Conservation (phyloP, 176 grass and related monocot genomes). For the Oryza glumipatula region DNA sequence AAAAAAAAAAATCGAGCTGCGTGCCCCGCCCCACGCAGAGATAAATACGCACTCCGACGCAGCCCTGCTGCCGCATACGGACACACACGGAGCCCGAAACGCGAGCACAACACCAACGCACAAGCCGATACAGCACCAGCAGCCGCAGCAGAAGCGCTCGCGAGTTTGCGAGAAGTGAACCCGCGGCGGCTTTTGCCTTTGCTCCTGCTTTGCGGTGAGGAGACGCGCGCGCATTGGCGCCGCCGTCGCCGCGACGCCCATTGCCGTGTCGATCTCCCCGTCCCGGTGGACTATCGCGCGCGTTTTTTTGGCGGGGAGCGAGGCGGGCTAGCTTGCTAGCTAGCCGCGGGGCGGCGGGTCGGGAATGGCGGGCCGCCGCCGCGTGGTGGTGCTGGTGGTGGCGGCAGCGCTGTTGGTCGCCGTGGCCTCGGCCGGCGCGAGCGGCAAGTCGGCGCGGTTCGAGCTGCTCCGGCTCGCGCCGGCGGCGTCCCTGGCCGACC, state of each 20-base stretch:
- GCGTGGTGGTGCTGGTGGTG: not conserved
- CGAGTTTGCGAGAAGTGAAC: not conserved
- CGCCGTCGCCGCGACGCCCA: not conserved
- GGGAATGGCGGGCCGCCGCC: constrained; percentile 40
- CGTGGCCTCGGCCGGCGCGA: not conserved
- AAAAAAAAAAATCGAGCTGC: not conserved
- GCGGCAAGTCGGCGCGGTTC: constrained; percentile 34
- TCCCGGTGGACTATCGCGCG: not conserved
- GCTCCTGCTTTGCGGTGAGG: not conserved
- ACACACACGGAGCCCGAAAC: constrained; percentile 41
- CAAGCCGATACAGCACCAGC: not conserved
- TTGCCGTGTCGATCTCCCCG: not conserved
- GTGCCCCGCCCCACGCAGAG: not conserved
- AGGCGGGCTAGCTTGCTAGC: not conserved
- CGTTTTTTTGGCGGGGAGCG: not conserved
- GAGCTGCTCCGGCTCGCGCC: constrained; percentile 31
- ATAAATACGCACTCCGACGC: constrained; percentile 61
- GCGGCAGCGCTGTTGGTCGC: not conserved
- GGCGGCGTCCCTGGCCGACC: not conserved
- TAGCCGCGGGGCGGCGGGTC: not conserved
- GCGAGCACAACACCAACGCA: constrained; percentile 8
- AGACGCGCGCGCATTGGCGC: constrained; percentile 24
- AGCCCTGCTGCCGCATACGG: constrained; percentile 6
- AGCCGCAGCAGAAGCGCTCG: not conserved
- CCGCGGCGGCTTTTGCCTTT: not conserved